These are phyloP conservation scores for Ceratopteris richardii DNA, from an alignment of 75 land plant species.

Conservation along the genomic window DNA sequence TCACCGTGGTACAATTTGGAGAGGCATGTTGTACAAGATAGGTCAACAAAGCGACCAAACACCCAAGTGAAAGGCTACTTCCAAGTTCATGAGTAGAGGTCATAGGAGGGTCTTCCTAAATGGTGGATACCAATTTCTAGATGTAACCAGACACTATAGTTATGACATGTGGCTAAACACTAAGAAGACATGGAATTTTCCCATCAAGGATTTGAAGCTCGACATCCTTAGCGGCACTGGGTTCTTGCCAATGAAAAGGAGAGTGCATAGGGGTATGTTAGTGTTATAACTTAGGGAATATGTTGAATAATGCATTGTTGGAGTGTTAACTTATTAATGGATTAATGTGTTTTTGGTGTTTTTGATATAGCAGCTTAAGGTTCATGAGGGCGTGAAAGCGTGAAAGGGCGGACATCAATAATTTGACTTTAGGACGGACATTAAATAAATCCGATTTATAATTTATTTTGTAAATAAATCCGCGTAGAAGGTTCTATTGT, in stretches of 20 bases:
- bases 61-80: slow-evolving; percentile 45
- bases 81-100: slow-evolving; percentile 57
- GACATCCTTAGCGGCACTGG: slow-evolving; percentile 71
- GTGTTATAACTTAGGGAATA: too few relatives aligned
- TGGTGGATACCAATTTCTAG: slow-evolving; percentile 85
- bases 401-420: too few relatives aligned
- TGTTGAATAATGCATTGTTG: too few relatives aligned
- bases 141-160: slow-evolving; percentile 67
- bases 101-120: slow-evolving; percentile 62
- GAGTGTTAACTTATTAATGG: too few relatives aligned
- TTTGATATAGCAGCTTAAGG: too few relatives aligned
- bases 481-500: too few relatives aligned
- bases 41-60: slow-evolving; percentile 27
- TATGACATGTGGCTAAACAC: slow-evolving; percentile 75
- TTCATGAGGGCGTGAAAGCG: too few relatives aligned
- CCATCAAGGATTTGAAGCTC: slow-evolving; percentile 62
- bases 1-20: slow-evolving; percentile 58
- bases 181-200: slow-evolving; percentile 71
- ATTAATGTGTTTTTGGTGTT: too few relatives aligned
- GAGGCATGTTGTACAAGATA: slow-evolving; percentile 36
- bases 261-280: slow-evolving; percentile 55
- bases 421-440: too few relatives aligned
- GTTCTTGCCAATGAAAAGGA: slow-evolving; percentile 69
- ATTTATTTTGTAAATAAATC: too few relatives aligned
- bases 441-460: too few relatives aligned